Evolutionary conservation across 352 stramenopile species (phyloP).

Genomic region (Phytophthora multivora): DNA sequence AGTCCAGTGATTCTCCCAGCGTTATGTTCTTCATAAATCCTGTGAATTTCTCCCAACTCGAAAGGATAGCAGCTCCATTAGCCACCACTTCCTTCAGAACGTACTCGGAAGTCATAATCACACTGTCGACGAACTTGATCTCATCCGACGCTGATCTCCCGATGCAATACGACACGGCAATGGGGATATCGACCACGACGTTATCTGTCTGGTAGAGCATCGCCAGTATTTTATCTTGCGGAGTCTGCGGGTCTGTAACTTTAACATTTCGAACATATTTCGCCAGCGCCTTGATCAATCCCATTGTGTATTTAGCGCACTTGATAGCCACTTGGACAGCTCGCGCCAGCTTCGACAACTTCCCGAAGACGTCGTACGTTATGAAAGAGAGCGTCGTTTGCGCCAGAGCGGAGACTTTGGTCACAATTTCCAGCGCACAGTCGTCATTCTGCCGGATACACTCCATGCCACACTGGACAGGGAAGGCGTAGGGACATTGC

Average conservation of each 20-base stretch:
- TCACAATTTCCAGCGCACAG: constrained; percentile 34
- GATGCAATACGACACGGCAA: constrained; percentile 48
- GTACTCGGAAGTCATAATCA: constrained; percentile 41
- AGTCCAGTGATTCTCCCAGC: constrained; percentile 18
- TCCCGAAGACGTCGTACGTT: constrained; percentile 29
- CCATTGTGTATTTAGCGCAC: constrained; percentile 47
- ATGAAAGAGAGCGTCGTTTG: constrained; percentile 26
- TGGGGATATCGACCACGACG: constrained; percentile 51
- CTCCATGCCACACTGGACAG: constrained; percentile 46
- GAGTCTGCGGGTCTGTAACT: constrained; percentile 27
- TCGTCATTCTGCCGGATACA: constrained; percentile 47
- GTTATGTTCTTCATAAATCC: constrained; percentile 41
- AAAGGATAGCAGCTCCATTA: constrained; percentile 36
- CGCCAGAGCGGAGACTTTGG: constrained; percentile 36
- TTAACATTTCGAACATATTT: constrained; percentile 40
- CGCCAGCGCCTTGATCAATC: constrained; percentile 38
- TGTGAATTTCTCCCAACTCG: constrained; percentile 29
- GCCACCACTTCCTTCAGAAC: constrained; percentile 40
- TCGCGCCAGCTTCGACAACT: constrained; percentile 30
- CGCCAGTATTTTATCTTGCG: constrained; percentile 41
- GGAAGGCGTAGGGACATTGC: constrained; percentile 48
- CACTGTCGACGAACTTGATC: constrained; percentile 35
- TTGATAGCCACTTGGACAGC: constrained; percentile 32
- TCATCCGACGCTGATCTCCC: constrained; percentile 31
- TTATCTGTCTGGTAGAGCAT: constrained; percentile 50